Evolutionary conservation across 2,329 filamentous ascomycete species (phyloP).

Genomic region (Neofusicoccum cordaticola): DNA sequence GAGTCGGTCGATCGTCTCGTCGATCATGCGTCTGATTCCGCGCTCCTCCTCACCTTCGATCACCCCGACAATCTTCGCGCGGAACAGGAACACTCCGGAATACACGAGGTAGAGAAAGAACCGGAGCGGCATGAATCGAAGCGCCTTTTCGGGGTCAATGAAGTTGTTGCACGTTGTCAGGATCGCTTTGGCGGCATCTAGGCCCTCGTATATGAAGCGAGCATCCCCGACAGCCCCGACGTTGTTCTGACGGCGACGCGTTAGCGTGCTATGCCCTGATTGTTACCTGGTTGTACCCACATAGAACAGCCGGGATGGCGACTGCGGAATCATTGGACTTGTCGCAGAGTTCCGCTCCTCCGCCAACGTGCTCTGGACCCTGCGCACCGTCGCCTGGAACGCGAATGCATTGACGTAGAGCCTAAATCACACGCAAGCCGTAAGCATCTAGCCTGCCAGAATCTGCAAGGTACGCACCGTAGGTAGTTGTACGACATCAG

Average conservation of each 20-base stretch:
- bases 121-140: slow-evolving; percentile 49
- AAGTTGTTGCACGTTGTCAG: slow-evolving; percentile 51
- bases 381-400: slow-evolving; percentile 65
- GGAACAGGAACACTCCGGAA: slow-evolving; percentile 49
- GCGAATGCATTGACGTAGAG: slow-evolving; percentile 75
- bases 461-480: slow-evolving; percentile 31
- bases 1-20: slow-evolving; percentile 44
- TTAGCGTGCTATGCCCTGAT: neutral
- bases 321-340: slow-evolving; percentile 31
- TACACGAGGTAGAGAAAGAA: slow-evolving; percentile 52
- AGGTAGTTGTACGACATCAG: slow-evolving; percentile 71
- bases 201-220: slow-evolving; percentile 50
- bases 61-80: slow-evolving; percentile 47
- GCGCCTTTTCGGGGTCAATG: slow-evolving; percentile 45
- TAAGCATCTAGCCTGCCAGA: neutral
- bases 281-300: neutral
- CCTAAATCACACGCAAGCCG: neutral
- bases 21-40: slow-evolving; percentile 46
- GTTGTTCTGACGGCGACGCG: slow-evolving; percentile 40
- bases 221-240: slow-evolving; percentile 49
- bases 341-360: slow-evolving; percentile 11
- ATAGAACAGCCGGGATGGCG: slow-evolving; percentile 42
- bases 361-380: slow-evolving; percentile 19
- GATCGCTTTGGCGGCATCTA: slow-evolving; percentile 50
- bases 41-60: slow-evolving; percentile 48